Percentiles rank a stretch among this genome's conserved stretches.
These are phyloP conservation scores for Kluyveromyces wickerhamii DNA, from an alignment of 805 yeast genomes.

Conservation along the genomic window DNA sequence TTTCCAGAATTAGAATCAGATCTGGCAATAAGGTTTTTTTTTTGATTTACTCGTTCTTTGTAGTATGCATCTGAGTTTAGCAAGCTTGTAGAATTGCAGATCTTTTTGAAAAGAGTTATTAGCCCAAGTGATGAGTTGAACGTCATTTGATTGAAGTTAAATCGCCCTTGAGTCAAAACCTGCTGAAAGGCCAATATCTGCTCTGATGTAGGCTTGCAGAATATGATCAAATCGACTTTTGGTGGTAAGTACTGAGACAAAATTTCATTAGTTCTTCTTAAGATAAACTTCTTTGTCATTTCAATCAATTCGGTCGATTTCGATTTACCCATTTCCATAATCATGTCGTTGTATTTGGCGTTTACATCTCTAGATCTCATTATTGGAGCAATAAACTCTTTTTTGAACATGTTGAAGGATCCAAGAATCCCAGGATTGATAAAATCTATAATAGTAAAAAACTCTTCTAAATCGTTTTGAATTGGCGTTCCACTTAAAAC, in stretches of 20 bases:
- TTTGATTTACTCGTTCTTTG: constrained; percentile 7
- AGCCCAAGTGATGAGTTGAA: constrained; percentile 48
- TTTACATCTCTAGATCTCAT: constrained; percentile 57
- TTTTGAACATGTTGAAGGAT: constrained; percentile 47
- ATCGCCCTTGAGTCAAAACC: constrained; percentile 31
- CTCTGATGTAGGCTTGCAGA: constrained; percentile 62
- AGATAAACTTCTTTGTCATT: constrained; percentile 56
- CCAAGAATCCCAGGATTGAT: constrained; percentile 82
- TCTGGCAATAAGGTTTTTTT: constrained; percentile 8
- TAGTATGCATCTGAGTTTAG: constrained; percentile 39
- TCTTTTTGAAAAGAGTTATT: constrained; percentile 67
- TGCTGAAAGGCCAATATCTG: constrained; percentile 52
- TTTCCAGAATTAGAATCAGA: constrained; percentile 46
- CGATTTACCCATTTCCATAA: constrained; percentile 49
- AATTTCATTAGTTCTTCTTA: constrained; percentile 62
- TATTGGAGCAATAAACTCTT: constrained; percentile 62
- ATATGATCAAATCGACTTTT: constrained; percentile 66
- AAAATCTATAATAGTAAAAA: constrained; percentile 71
- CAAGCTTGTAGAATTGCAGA: constrained; percentile 76
- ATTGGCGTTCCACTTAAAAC: constrained; percentile 86
- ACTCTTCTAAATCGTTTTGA: constrained; percentile 84
- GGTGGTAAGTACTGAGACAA: constrained; percentile 57
- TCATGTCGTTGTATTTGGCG: constrained; percentile 42
- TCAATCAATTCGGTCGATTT: constrained; percentile 56
- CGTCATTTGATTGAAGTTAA: constrained; percentile 24